Percentiles rank a stretch among this genome's conserved stretches.
phyloP scores from a whole-genome alignment of 371 early-diverging fungal genomes.

The Mucor velutinosus region DNA sequence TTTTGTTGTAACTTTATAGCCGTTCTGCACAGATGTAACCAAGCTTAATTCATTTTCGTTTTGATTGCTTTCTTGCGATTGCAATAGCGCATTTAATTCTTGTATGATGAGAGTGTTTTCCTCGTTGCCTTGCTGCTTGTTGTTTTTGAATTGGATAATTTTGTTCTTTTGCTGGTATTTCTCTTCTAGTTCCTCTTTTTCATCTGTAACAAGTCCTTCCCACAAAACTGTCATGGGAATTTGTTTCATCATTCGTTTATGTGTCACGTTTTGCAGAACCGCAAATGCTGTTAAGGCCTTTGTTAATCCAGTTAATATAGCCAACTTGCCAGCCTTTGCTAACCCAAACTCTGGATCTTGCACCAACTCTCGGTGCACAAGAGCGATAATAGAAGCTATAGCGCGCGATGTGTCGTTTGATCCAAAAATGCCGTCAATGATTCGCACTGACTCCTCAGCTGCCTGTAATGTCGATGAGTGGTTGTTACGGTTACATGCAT shows the following conservation, averaged over 20 bases:
- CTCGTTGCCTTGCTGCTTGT: not conserved
- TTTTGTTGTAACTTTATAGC: constrained; percentile 40
- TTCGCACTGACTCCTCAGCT: constrained; percentile 85
- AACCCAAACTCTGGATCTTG: constrained; percentile 64
- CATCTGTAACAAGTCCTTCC: constrained; percentile 45
- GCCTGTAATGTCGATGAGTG: constrained; percentile 35
- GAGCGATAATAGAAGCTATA: constrained; percentile 73
- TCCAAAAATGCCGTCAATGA: constrained; percentile 89
- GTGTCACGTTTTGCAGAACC: constrained; percentile 78
- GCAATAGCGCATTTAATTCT: constrained; percentile 9
- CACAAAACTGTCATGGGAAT: constrained; percentile 43
- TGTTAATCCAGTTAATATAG: constrained; percentile 68
- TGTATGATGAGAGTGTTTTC: constrained; percentile 3
- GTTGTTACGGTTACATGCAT: not conserved
- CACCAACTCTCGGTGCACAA: constrained; percentile 69
- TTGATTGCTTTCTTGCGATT: not conserved
- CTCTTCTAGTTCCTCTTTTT: constrained; percentile 17
- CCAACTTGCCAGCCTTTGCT: constrained; percentile 60
- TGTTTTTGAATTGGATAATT: constrained; percentile 15
- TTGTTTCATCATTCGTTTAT: constrained; percentile 50
- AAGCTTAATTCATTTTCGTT: not conserved
- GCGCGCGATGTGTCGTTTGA: constrained; percentile 87
- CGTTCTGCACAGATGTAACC: not conserved
- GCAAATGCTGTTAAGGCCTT: constrained; percentile 82
- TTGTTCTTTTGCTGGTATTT: not conserved